Conservation (phyloP, 495 filamentous ascomycete genomes). For the Podospora pseudoanserina region DNA sequence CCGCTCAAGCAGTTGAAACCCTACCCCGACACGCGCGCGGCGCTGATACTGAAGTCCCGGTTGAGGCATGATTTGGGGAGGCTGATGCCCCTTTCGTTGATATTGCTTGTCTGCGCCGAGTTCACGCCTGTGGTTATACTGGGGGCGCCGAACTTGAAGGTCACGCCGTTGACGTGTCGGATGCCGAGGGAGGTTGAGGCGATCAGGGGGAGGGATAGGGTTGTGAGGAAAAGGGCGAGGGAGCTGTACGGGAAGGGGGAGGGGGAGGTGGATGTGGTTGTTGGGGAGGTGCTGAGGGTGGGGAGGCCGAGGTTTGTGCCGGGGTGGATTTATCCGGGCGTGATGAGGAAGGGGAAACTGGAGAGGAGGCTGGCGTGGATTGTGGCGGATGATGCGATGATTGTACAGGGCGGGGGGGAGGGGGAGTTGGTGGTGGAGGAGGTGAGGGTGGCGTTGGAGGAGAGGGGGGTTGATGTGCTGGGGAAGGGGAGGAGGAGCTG, state of each 20-base stretch:
- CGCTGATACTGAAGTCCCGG: conserved; percentile 32
- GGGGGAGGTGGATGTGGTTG: no score
- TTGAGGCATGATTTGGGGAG: conserved; percentile 62
- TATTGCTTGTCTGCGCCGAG: conserved; percentile 77
- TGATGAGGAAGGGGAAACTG: conserved; percentile 11
- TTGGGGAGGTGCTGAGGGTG: neutral
- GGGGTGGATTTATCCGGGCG: conserved; percentile 16
- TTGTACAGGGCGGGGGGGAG: conserved; percentile 37
- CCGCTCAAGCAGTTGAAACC: conserved; percentile 7
- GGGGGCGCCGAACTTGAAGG: conserved; percentile 49
- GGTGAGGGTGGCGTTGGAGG: conserved; percentile 41
- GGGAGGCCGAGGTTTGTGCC: conserved; percentile 18
- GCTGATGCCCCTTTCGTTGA: conserved; percentile 69
- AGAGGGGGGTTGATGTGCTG: conserved; percentile 40
- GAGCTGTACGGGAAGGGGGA: neutral
- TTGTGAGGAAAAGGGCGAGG: neutral
- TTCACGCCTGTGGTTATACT: conserved; percentile 72
- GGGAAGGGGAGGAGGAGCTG: conserved; percentile 27
- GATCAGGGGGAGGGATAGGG: neutral
- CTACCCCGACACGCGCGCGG: conserved; percentile 18
- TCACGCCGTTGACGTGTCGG: conserved; percentile 76
- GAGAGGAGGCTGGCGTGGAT: conserved; percentile 47
- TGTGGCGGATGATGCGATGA: conserved; percentile 40
- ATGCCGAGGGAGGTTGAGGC: conserved; percentile 65
- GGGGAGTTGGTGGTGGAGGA: conserved; percentile 38